Evolutionary conservation across 2,329 filamentous ascomycete species (phyloP), one percentile per base, ranked within the genome.

Genomic region (Eutypa lata): DNA sequence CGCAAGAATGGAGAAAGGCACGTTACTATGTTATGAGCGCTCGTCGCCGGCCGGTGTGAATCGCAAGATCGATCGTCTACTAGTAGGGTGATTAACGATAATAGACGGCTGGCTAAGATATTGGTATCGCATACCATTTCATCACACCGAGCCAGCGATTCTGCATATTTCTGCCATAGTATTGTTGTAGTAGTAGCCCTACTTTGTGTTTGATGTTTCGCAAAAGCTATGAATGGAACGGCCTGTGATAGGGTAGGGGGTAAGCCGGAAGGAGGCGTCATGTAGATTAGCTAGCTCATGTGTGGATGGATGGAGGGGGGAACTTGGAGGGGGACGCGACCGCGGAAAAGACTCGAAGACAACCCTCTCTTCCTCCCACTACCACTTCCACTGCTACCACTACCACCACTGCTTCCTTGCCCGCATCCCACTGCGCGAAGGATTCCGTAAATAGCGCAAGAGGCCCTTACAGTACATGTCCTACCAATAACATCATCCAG

Each of bases 401-500:
- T 31, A 31, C 38, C 18, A 19, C 38, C 38, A 22, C 10, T 4
- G 13, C 21, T 45, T n/a, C 22, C 21, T 24, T 28, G 7, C 42
- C 7, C 21, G 42, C 22, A 45, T 16, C 47, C 48, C 50, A 54
- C 50, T 55, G 54, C 50, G 26, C 22, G 16, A 24, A 18, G 51
- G 53, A 47, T 46, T 19, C 42, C 31, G 33, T 50, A 61, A 60
- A 60, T 60, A 60, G 59, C 53, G 58, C 10, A 49, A 50, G 51
- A 59, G 50, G 49, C 22, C 13, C n/a, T 18, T 38, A 16, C 35
- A 18, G n/a, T 22, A 5, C 35, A 21, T 19, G 45, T 24, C 16
- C 31, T 49, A 45, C 55, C 57, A 53, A 52, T 57, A 51, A 49
- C 55, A 50, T 53, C 53, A 51, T 47, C 56, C 48, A 49, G 38